phyloP scores from a whole-genome alignment of 306 rosid genomes.

The Pyrus communis region DNA sequence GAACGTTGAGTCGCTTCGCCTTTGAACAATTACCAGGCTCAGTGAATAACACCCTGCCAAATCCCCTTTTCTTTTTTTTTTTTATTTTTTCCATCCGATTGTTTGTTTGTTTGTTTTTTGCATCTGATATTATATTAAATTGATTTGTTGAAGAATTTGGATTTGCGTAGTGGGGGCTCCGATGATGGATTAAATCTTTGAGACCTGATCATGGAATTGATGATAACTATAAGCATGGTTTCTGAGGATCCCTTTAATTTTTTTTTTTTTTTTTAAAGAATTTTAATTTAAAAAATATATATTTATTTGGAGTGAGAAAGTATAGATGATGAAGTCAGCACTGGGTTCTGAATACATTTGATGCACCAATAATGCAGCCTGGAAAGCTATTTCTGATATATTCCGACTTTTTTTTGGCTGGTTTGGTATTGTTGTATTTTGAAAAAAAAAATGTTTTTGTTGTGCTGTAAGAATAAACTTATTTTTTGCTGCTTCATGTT shows the following conservation, averaged over 20 bases:
- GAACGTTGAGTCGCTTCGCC: conserved; percentile 87
- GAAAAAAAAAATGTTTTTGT: no score
- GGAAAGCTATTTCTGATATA: not conserved
- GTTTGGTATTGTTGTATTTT: no score
- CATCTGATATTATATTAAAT: not conserved
- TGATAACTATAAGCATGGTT: conserved; percentile 71
- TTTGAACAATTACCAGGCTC: conserved; percentile 41
- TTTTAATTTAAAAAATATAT: not conserved
- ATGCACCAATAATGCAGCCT: not conserved
- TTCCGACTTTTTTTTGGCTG: no score
- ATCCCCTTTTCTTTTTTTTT: not conserved
- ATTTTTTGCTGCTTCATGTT: no score
- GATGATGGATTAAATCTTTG: conserved; percentile 99
- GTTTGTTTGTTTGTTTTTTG: fast-evolving
- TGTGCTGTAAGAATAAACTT: no score
- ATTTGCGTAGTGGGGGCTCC: conserved; percentile 22
- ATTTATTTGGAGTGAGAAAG: not conserved
- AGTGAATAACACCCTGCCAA: conserved; percentile 73
- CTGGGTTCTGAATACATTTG: not conserved
- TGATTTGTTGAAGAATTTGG: not conserved
- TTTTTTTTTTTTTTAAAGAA: no score
- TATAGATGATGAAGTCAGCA: conserved; percentile 33
- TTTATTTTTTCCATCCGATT: not conserved
- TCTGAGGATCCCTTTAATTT: conserved; percentile 53
- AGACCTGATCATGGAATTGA: conserved; percentile 86